Evolutionary conservation across 768 basidiomycete genomes (phyloP), one percentile per base, ranked within the genome.

Genomic region (Suillus bovinus): DNA sequence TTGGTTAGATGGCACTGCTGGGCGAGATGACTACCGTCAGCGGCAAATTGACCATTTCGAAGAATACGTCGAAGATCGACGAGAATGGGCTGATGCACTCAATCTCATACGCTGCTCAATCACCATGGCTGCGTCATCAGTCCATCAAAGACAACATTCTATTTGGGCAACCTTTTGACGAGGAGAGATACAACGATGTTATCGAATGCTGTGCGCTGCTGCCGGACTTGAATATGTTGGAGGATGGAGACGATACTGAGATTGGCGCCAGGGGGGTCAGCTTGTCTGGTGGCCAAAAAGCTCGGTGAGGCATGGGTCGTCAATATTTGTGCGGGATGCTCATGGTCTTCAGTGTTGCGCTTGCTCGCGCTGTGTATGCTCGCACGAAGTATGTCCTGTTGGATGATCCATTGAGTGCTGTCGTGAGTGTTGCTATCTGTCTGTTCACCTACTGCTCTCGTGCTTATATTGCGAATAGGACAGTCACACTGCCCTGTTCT

Each of bases 171-270:
- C 86, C 86, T 1, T 77, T 72, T 47, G 89, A 91, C 58, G 85
- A 90, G 64, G 85, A 87, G 64, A 79, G 92, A 55, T 95, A 95
- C 66, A 76, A 88, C 11, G 80, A 78, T 0, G 92, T 94, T 31
- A 72, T 96, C n/a, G 88, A 93, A 58, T 89, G 86, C 16, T 98
- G 96, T 69, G 94, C 94, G 1, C 74, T 99, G 58, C 77, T 72
- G 33, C 86, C 90, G 0, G 96, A 99, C 78, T 74, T 99, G 61
- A 84, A 89, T 6, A 83, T 94, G 13, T 74, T 98, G 2, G 92
- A 96, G 61, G 88, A 95, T 68, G 96, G 96, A 0, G 94, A 93
- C 69, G 78, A 75, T 60, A 94, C 93, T 2, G 90, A 93, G 75
- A 91, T 96, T 66, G 93, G 93, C 16, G 87, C 86, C 16, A 79